phyloP scores from a whole-genome alignment of 108 stramenopile species.

The Skeletonema menzelii region DNA sequence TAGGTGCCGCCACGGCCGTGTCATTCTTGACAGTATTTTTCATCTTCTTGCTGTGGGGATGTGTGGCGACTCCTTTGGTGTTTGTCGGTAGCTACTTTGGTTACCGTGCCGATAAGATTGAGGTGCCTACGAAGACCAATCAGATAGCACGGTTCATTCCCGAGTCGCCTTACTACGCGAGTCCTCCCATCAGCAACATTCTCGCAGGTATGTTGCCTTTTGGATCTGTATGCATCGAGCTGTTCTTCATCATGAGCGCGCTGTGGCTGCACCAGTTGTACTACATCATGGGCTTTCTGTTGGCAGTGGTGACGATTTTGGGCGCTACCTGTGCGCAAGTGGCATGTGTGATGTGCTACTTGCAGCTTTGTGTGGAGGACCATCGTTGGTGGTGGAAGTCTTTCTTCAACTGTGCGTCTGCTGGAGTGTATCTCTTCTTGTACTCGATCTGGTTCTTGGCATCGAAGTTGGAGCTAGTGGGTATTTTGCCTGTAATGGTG shows the following conservation, averaged over 20 bases:
- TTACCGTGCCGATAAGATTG: constrained; percentile 76
- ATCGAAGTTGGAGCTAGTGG: constrained; percentile 87
- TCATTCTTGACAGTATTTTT: constrained; percentile 88
- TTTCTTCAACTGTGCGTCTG: constrained; percentile 92
- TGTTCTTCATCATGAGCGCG: constrained; percentile 98
- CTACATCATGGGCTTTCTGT: constrained; percentile 99
- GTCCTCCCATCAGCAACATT: constrained; percentile 69
- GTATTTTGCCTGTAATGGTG: constrained; percentile 84
- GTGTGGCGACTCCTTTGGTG: constrained; percentile 92
- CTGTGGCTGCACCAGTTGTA: constrained; percentile 99
- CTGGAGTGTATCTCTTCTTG: constrained; percentile 93
- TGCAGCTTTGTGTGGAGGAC: constrained; percentile 99
- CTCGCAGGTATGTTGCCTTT: constrained; percentile 96
- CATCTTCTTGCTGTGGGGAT: constrained; percentile 89
- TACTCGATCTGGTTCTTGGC: constrained; percentile 96
- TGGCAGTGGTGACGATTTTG: constrained; percentile 93
- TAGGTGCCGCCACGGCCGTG: constrained; percentile 92
- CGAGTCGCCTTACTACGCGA: constrained; percentile 83
- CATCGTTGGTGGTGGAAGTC: constrained; percentile 99
- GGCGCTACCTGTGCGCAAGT: constrained; percentile 95
- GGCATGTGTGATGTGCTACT: constrained; percentile 96
- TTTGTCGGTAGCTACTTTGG: constrained; percentile 97
- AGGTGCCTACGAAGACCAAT: constrained; percentile 90
- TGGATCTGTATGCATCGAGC: constrained; percentile 98
- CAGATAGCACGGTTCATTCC: constrained; percentile 95